phyloP scores from a whole-genome alignment of 2,329 filamentous ascomycete genomes.

The Fusarium sp. region DNA sequence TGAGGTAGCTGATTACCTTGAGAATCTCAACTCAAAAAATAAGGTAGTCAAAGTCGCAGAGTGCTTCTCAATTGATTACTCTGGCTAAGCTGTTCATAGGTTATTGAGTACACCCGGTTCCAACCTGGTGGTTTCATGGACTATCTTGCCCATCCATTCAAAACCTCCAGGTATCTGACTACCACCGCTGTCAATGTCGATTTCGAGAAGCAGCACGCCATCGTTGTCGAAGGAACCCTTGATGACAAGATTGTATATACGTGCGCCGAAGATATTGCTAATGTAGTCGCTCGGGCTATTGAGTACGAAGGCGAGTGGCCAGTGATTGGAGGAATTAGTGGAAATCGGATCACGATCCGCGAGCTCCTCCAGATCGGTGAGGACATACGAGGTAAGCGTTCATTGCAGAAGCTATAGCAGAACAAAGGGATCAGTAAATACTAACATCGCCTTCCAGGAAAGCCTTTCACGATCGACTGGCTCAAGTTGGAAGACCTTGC shows the following conservation, averaged over 20 bases:
- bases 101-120: conserved; percentile 10
- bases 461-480: conserved; percentile 7
- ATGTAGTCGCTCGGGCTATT: neutral
- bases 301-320: conserved; percentile 2
- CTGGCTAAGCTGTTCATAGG: fast-evolving
- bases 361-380: conserved; percentile 1
- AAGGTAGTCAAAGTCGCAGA: fast-evolving
- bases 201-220: neutral
- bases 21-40: neutral
- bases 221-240: conserved; percentile 2
- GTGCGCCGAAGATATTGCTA: neutral
- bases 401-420: fast-evolving
- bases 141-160: conserved; percentile 12
- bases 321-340: neutral
- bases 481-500: conserved; percentile 7
- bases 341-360: neutral
- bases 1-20: conserved; percentile 1
- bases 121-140: conserved; percentile 20
- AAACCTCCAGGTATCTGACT: conserved; percentile 9
- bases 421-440: fast-evolving
- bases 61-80: fast-evolving
- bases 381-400: neutral
- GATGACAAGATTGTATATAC: conserved; percentile 14
- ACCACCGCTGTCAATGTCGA: neutral
- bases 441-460: neutral